These are phyloP conservation scores for Monosporascus sp. DNA, from an alignment of 2,329 filamentous ascomycete species.

Conservation along the genomic window DNA sequence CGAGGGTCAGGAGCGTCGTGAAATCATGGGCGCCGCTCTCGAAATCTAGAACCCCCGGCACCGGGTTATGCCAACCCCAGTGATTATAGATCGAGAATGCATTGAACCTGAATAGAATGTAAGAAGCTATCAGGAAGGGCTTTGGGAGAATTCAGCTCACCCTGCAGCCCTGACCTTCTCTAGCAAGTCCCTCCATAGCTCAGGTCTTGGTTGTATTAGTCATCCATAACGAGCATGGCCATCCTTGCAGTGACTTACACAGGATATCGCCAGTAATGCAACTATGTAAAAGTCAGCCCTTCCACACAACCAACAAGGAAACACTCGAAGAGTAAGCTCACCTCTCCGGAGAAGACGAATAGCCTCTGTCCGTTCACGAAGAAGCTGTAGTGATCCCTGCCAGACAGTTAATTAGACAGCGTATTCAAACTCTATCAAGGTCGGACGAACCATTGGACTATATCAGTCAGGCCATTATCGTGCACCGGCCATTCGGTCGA, in stretches of 20 bases:
- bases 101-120: conserved; percentile 28
- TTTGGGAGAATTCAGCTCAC: conserved; percentile 11
- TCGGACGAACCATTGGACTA: conserved; percentile 25
- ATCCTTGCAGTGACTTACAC: conserved; percentile 25
- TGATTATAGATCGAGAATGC: conserved; percentile 37
- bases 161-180: conserved; percentile 38
- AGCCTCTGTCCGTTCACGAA: conserved; percentile 34
- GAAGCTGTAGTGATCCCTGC: conserved; percentile 37
- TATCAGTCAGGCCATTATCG: conserved; percentile 25
- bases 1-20: conserved; percentile 44
- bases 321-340: conserved; percentile 6
- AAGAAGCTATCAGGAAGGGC: not conserved
- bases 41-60: conserved; percentile 38
- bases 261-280: conserved; percentile 37
- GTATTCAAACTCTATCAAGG: not conserved
- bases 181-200: conserved; percentile 36
- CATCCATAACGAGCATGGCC: not conserved
- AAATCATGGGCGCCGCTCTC: conserved; percentile 48
- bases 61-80: conserved; percentile 35
- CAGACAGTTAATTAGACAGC: not conserved
- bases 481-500: conserved; percentile 22
- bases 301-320: not conserved
- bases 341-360: conserved; percentile 38
- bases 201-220: conserved; percentile 14
- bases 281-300: conserved; percentile 16